These are phyloP conservation scores for Lactuca saligna DNA, from an alignment of 129 eudicot species.

Conservation along the genomic window DNA sequence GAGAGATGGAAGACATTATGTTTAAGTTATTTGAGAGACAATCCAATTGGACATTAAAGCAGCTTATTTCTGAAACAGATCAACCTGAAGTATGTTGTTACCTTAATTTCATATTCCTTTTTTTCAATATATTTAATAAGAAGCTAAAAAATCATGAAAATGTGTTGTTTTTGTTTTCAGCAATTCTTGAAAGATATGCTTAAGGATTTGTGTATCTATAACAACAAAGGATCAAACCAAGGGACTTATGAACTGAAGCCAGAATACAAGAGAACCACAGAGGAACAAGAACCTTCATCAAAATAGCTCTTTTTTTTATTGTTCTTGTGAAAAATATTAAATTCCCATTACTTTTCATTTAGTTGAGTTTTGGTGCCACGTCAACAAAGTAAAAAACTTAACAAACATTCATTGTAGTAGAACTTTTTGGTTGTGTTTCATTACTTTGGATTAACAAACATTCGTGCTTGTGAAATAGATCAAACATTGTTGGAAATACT, in stretches of 20 bases:
- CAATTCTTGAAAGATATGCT: conserved; percentile 92
- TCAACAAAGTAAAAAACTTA: too few relatives aligned
- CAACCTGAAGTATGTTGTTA: conserved; percentile 77
- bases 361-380: too few relatives aligned
- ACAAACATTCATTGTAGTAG: too few relatives aligned
- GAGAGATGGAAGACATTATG: conserved; percentile 92
- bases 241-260: conserved; percentile 89
- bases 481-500: too few relatives aligned
- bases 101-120: neutral
- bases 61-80: conserved; percentile 75
- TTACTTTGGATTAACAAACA: too few relatives aligned
- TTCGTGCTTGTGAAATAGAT: too few relatives aligned
- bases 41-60: conserved; percentile 90
- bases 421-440: too few relatives aligned
- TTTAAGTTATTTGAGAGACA: conserved; percentile 84
- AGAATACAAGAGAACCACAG: conserved; percentile 64
- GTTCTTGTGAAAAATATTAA: neutral
- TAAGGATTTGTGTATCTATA: conserved; percentile 77
- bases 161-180: conserved; percentile 39
- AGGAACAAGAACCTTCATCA: conserved; percentile 43
- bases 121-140: neutral
- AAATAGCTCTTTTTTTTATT: conserved; percentile 11
- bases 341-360: too few relatives aligned
- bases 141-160: neutral
- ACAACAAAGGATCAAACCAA: conserved; percentile 89